Evolutionary conservation across 2,329 filamentous ascomycete species (phyloP).

Genomic region (Fusarium sp.): DNA sequence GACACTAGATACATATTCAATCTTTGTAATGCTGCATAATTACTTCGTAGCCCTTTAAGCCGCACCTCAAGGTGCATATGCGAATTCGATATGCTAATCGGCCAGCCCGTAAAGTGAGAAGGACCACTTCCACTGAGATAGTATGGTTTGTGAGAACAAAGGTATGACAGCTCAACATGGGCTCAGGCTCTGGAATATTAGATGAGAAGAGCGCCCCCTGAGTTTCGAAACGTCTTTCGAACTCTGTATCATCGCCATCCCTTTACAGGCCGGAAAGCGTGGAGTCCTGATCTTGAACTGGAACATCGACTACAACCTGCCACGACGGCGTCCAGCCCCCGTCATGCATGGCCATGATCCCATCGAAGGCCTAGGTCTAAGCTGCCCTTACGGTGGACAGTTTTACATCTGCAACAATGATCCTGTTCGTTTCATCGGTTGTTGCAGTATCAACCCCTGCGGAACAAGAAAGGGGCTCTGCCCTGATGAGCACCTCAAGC

Average conservation of each 20-base stretch:
- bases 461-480: constrained; percentile 36
- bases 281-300: neutral
- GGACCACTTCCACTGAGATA: too few relatives aligned
- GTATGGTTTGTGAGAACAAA: constrained; percentile 1
- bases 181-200: neutral
- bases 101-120: neutral
- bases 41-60: too few relatives aligned
- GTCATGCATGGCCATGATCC: constrained; percentile 29
- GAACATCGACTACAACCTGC: neutral
- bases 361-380: constrained; percentile 45
- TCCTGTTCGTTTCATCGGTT: constrained; percentile 57
- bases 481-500: constrained; percentile 39
- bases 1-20: neutral
- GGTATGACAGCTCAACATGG: neutral
- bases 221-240: neutral
- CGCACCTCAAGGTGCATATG: neutral
- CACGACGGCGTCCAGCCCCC: neutral
- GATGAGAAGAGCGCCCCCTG: rapidly evolving
- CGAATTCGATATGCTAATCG: neutral
- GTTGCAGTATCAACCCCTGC: constrained; percentile 57
- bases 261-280: rapidly evolving
- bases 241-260: rapidly evolving
- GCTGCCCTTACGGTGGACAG: constrained; percentile 52
- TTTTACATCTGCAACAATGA: constrained; percentile 58
- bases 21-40: neutral